Evolutionary conservation across 2,329 filamentous ascomycete species (phyloP).

Genomic region (Phaeophleospora eucalypticola): DNA sequence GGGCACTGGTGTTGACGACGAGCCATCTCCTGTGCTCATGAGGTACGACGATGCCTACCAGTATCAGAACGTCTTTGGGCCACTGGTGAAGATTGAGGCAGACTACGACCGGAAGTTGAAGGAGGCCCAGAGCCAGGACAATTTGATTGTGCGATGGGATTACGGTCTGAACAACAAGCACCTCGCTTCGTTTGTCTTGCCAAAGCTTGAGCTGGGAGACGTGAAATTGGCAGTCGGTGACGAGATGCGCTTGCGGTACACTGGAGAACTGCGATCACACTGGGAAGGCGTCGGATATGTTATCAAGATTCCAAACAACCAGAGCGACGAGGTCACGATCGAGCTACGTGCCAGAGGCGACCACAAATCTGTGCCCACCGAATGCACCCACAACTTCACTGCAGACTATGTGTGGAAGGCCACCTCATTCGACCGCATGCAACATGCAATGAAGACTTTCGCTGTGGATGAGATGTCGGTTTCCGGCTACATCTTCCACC

Average conservation of each 20-base stretch:
- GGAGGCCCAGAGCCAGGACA: constrained; percentile 95
- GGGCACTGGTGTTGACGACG: constrained; percentile 85
- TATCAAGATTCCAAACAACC: constrained; percentile 98
- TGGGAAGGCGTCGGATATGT: constrained; percentile 99
- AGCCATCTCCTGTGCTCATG: constrained; percentile 84
- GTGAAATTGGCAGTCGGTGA: constrained; percentile 97
- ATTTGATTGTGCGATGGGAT: constrained; percentile 91
- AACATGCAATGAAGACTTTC: constrained; percentile 98
- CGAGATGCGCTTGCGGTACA: constrained; percentile 97
- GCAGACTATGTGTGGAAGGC: constrained; percentile 99
- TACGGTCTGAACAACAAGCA: constrained; percentile 96
- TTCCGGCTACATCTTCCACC: constrained; percentile 97
- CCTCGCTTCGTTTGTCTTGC: constrained; percentile 87
- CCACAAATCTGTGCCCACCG: constrained; percentile 91
- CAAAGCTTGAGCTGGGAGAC: constrained; percentile 94
- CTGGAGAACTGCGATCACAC: constrained; percentile 80
- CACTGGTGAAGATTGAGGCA: constrained; percentile 96
- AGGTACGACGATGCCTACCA: constrained; percentile 97
- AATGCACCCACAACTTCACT: constrained; percentile 96
- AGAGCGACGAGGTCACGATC: constrained; percentile 94
- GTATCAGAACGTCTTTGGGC: constrained; percentile 98
- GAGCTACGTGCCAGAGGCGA: constrained; percentile 92
- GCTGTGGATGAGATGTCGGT: constrained; percentile 97
- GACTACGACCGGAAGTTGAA: constrained; percentile 97
- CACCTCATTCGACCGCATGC: constrained; percentile 98